Base-by-base conservation (phyloP, 306 rosid genomes). In the Arachis stenosperma region DNA sequence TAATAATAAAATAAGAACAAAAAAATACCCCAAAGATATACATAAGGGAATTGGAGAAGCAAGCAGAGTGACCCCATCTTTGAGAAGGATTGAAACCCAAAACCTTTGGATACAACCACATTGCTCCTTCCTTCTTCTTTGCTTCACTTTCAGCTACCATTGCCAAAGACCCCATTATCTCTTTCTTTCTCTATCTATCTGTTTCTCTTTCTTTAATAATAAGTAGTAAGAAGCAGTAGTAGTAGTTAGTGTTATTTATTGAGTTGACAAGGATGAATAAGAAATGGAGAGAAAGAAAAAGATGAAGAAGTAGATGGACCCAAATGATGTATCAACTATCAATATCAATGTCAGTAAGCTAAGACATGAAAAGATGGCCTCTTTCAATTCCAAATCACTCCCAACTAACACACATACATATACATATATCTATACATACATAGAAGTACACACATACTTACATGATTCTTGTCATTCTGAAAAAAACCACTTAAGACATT, bases 331-430 rank as follows among this genome's bases (percentile, higher is more conserved):
- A 91, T 94, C 97, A 91, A 89, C 92, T 84, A 94, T 94, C 97
- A 94, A 85, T 78, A 87, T 94, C 99, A 89, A 85, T 79, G 37
- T 33, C 37, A 33, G 4, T 33, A 33, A 2, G 37, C 37, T 3
- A 33, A 78, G 96, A 94, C 97, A 91, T 91, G 99, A 94, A 91
- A 94, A 94, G 99, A 94, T 94, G 96, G 96, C 96, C 79, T 95
- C 99, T 91, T 90, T 94, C 99, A 94, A 82, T 88, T 94, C 89
- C 73, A 85, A 86, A 88, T 85, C 92, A 90, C 99, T 91, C 97
- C 85, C 99, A 94, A 89, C 90, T 83, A 94, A 91, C 92, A 88
- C 81, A 85, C 84, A 81, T 84, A 83, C 84, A 83, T 82, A 84
- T 33, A 4, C 37, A 33, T 33, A 33, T 33, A 33, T 4, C 3